phyloP scores from a whole-genome alignment of 345 rosid species.

The Arabidopsis suecica region DNA sequence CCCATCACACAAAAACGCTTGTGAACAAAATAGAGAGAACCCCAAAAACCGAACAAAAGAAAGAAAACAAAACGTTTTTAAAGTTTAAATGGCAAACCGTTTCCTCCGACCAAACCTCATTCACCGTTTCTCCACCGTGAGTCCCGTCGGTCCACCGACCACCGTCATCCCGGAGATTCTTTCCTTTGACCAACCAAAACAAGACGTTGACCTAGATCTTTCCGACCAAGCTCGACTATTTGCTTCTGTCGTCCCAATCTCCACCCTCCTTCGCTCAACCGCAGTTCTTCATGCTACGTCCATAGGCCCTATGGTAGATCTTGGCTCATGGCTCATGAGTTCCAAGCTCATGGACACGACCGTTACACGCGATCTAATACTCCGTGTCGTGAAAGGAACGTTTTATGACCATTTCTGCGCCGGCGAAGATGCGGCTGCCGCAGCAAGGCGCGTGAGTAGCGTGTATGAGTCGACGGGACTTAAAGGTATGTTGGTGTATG shows the following conservation, averaged over 20 bases:
- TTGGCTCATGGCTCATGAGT: constrained; percentile 75
- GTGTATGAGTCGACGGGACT: constrained; percentile 62
- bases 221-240: constrained; percentile 61
- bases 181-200: constrained; percentile 42
- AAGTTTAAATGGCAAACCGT: constrained; percentile 51
- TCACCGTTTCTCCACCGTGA: constrained; percentile 47
- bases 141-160: constrained; percentile 51
- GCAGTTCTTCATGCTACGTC: constrained; percentile 60
- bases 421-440: constrained; percentile 61
- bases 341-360: constrained; percentile 60
- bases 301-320: constrained; percentile 65
- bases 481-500: constrained; percentile 74
- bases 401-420: constrained; percentile 86
- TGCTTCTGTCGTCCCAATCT: constrained; percentile 48
- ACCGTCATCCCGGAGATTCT: constrained; percentile 39
- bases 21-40: constrained; percentile 4
- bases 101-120: constrained; percentile 49
- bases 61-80: constrained; percentile 14
- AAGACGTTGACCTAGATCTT: constrained; percentile 54
- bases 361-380: constrained; percentile 49
- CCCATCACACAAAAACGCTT: constrained; percentile 32
- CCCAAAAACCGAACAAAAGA: background rate
- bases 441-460: constrained; percentile 45
- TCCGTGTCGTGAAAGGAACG: constrained; percentile 53
- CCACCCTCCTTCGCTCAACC: constrained; percentile 60